A percentile compares a stretch with the other conserved stretches of the same genome.
Evolutionary conservation across 1,284 basidiomycete species (phyloP).

Genomic region (Cryptococcus jaspeensis): DNA sequence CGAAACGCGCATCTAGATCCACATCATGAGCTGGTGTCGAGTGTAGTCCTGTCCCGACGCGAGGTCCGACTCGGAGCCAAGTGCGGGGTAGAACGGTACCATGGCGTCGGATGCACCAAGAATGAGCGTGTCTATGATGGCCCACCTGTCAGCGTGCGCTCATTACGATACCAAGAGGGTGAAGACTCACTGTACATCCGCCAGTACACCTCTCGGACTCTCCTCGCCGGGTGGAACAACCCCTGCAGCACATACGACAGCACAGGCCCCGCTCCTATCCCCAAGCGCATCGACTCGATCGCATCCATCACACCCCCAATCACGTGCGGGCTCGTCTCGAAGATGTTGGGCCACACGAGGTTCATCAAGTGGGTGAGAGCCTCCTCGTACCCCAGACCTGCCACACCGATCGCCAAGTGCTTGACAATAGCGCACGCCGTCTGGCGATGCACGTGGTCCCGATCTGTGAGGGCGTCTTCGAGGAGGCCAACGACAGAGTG

Average conservation of each 20-base stretch:
- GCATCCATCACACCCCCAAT: conserved; percentile 97
- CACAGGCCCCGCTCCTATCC: conserved; percentile 88
- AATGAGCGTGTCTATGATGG: conserved; percentile 61
- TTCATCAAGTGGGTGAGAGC: conserved; percentile 98
- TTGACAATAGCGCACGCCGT: conserved; percentile 99
- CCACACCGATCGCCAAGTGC: conserved; percentile 94
- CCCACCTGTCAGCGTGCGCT: neutral
- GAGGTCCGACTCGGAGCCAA: conserved; percentile 80
- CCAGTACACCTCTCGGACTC: conserved; percentile 95
- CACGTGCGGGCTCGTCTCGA: conserved; percentile 97
- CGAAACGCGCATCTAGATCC: conserved; percentile 30
- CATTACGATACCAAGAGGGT: conserved; percentile 5
- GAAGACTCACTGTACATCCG: conserved; percentile 73
- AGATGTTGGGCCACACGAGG: conserved; percentile 98
- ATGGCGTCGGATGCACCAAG: conserved; percentile 84
- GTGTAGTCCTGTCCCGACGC: conserved; percentile 74
- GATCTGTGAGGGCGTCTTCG: conserved; percentile 95
- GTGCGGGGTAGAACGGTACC: conserved; percentile 91
- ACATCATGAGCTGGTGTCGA: conserved; percentile 70
- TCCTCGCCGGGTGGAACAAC: conserved; percentile 90
- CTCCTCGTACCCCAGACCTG: conserved; percentile 95
- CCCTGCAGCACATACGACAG: conserved; percentile 78
- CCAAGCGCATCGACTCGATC: conserved; percentile 93
- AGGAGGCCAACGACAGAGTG: conserved; percentile 97
- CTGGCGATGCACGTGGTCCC: conserved; percentile 96